These are phyloP conservation scores for Phialocephala sp. DNA, from an alignment of 2,329 filamentous ascomycete genomes.

Conservation along the genomic window DNA sequence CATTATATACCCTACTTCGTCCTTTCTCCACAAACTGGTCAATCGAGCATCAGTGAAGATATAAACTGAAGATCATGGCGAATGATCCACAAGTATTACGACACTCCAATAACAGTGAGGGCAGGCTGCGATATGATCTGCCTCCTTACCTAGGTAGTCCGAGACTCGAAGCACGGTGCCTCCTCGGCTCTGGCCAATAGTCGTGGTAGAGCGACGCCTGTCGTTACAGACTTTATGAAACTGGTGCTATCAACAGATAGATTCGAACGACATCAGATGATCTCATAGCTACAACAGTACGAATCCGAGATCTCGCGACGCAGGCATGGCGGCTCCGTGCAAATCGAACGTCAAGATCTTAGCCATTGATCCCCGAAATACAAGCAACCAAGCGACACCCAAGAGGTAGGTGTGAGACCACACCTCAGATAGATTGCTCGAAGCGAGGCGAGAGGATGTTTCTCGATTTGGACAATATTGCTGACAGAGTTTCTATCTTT, in stretches of 20 bases:
- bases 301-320: slow-evolving; percentile 10
- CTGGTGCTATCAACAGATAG: slow-evolving; percentile 24
- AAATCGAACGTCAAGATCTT: not conserved
- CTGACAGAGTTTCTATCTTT: slow-evolving; percentile 8
- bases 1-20: not conserved
- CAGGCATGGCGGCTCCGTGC: not conserved
- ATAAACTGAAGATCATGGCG: slow-evolving; percentile 25
- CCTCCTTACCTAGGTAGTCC: slow-evolving; percentile 1
- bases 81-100: slow-evolving; percentile 18
- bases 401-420: not conserved
- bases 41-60: slow-evolving; percentile 15
- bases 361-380: not conserved
- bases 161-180: slow-evolving; percentile 1
- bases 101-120: not conserved
- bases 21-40: not conserved
- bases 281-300: not conserved
- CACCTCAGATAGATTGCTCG: not conserved
- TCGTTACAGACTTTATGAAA: slow-evolving; percentile 25
- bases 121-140: slow-evolving; percentile 6
- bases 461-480: not conserved
- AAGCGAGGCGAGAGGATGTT: not conserved
- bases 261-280: slow-evolving; percentile 17
- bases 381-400: not conserved
- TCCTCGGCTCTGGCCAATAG: slow-evolving; percentile 6
- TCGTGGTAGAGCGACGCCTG: not conserved